These are phyloP conservation scores for Tetradesmus obliquus DNA, from an alignment of 139 green algal genomes.

Conservation along the genomic window DNA sequence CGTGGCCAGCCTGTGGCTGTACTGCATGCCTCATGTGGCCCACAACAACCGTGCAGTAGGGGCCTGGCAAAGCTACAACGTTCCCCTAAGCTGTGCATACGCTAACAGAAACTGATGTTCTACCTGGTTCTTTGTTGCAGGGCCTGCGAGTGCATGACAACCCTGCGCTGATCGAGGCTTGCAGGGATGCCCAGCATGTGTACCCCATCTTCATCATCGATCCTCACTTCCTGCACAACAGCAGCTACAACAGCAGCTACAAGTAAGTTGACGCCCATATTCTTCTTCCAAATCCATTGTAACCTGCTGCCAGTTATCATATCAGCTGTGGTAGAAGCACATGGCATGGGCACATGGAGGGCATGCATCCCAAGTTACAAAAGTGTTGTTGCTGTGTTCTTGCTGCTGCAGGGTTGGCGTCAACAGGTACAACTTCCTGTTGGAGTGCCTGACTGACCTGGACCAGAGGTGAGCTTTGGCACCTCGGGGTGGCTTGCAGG, in stretches of 20 bases:
- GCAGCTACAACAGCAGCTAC: slow-evolving; percentile 57
- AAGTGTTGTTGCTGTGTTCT: neutral
- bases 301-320: neutral
- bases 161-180: slow-evolving; percentile 83
- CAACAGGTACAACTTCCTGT: slow-evolving; percentile 89
- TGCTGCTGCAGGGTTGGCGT: slow-evolving; percentile 70
- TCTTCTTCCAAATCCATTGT: too few relatives aligned
- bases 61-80: neutral
- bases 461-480: slow-evolving; percentile 64
- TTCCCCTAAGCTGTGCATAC: neutral
- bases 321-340: neutral
- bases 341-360: neutral
- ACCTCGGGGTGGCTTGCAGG: neutral
- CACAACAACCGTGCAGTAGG: neutral
- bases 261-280: neutral
- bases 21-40: slow-evolving; percentile 23
- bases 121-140: slow-evolving; percentile 48
- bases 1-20: neutral
- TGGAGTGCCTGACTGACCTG: slow-evolving; percentile 87
- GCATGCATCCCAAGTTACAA: neutral
- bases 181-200: slow-evolving; percentile 58
- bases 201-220: slow-evolving; percentile 93
- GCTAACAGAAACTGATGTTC: neutral
- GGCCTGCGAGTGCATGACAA: slow-evolving; percentile 94
- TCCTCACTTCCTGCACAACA: slow-evolving; percentile 73